Evolutionary conservation across 306 rosid species (phyloP), one percentile per base, ranked within the genome.

Genomic region (Cajanus cajan): DNA sequence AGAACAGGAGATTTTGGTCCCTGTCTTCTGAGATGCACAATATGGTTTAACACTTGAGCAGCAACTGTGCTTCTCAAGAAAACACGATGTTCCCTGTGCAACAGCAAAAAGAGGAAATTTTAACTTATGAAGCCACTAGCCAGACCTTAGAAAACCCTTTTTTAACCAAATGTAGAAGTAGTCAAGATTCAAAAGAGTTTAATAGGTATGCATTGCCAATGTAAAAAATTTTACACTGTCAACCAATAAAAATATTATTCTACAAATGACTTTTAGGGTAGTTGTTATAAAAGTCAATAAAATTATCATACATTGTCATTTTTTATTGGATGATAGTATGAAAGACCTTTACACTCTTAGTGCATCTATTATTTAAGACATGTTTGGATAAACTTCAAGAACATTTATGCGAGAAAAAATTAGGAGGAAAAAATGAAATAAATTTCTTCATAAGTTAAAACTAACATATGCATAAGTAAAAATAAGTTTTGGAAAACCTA

Each of bases 1-100:
- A 40, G 87, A 78, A 87, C 90, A 85, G 7, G 78, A 77, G 68
- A 88, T 50, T 45, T 76, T 79, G 40, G 80, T 74, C 68, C 71
- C 8, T 68, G 54, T 79, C 68, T 82, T 88, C 74, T 14, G 83
- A 63, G 73, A 79, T 73, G 78, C 61, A 73, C 51, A 55, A 48
- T 61, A 80, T 19, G 85, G 79, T 59, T 82, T 88, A 65, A 72
- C 64, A 76, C 83, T 77, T 73, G 50, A 64, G 63, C 74, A 28
- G 73, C 44, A 62, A 84, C 25, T 25, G 12, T 44, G 80, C 71
- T 86, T 85, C 72, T 77, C 36, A 31, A 50, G 76, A 65, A 37
- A 68, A 31, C 44, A 31, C 5, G 82, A 50, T 33, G 78, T 48
- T 55, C 76, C 82, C 86, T 73, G 85, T 63, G 82, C 83, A 64